A percentile compares a stretch with the other conserved stretches of the same genome.
Conservation (phyloP, 2,329 filamentous ascomycete genomes). For the Fusarium chlamydosporum region DNA sequence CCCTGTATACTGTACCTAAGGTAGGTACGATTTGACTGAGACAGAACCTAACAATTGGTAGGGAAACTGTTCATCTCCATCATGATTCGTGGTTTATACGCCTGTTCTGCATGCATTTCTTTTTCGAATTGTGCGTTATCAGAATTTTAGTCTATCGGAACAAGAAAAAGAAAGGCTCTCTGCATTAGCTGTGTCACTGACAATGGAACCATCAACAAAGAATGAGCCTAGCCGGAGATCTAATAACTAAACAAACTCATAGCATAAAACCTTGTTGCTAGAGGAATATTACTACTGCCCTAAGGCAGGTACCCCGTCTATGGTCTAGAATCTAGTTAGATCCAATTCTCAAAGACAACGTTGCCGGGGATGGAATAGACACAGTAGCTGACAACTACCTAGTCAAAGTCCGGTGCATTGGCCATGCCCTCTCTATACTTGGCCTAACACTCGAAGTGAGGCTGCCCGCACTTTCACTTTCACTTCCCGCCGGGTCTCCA, state of each 20-base stretch:
- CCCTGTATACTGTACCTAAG: too few species aligned
- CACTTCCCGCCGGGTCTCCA: constrained; percentile 22
- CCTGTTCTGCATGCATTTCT: neutral
- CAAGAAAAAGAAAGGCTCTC: constrained; percentile 13
- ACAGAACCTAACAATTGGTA: constrained; percentile 24
- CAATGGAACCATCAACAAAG: neutral
- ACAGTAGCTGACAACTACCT: neutral
- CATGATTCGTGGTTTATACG: constrained; percentile 3
- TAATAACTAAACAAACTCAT: constrained; percentile 4
- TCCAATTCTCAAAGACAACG: constrained; percentile 4
- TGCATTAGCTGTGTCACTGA: constrained; percentile 15
- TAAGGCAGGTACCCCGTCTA: neutral
- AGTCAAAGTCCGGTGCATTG: constrained; percentile 21
- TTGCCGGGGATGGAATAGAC: constrained; percentile 16
- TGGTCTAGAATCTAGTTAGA: constrained; percentile 12
- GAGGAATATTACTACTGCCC: constrained; percentile 6
- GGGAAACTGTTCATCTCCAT: constrained; percentile 10
- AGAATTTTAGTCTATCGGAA: constrained; percentile 6
- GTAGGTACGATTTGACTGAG: constrained; percentile 25
- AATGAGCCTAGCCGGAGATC: too few species aligned
- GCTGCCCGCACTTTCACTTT: constrained; percentile 17
- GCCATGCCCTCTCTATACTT: constrained; percentile 13
- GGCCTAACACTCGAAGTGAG: constrained; percentile 21
- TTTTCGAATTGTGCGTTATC: constrained; percentile 3
- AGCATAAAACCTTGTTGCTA: constrained; percentile 8